Percentiles rank a stretch among this genome's conserved stretches.
Evolutionary conservation across 805 yeast genomes (phyloP).

Genomic region (Ogataea nakhonphanomensis): DNA sequence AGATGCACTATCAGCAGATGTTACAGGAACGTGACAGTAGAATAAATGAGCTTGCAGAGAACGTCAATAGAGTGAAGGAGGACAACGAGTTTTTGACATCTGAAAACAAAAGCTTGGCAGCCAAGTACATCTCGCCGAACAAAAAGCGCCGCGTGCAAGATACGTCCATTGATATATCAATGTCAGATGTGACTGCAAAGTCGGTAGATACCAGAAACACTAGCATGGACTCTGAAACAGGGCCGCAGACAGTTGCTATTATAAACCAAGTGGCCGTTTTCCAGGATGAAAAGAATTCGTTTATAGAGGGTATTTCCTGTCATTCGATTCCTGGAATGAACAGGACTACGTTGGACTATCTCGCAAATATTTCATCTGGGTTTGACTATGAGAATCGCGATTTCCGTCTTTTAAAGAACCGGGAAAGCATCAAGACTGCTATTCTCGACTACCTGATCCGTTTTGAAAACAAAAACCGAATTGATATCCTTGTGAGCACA

Average conservation of each 20-base stretch:
- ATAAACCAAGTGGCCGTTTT: slow-evolving; percentile 31
- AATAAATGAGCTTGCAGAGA: slow-evolving; percentile 28
- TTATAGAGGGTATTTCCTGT: slow-evolving; percentile 34
- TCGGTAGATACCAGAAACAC: slow-evolving; percentile 4
- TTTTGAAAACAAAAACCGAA: slow-evolving; percentile 40
- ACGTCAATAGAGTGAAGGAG: slow-evolving; percentile 44
- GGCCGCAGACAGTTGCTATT: slow-evolving; percentile 22
- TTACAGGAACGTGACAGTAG: slow-evolving; percentile 23
- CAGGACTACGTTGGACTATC: slow-evolving; percentile 32
- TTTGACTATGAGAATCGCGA: slow-evolving; percentile 26
- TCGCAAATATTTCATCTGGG: slow-evolving; percentile 34
- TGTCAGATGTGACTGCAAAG: neutral
- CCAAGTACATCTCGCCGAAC: slow-evolving; percentile 22
- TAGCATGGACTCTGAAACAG: slow-evolving; percentile 1
- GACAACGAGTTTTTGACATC: slow-evolving; percentile 54
- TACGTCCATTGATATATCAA: slow-evolving; percentile 9
- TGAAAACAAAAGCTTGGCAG: slow-evolving; percentile 39
- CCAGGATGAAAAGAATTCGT: slow-evolving; percentile 38
- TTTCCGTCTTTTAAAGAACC: slow-evolving; percentile 27
- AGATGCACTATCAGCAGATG: slow-evolving; percentile 23
- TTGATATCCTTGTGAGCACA: slow-evolving; percentile 48
- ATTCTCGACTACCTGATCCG: slow-evolving; percentile 42
- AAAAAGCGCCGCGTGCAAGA: slow-evolving; percentile 26
- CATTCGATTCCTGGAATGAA: slow-evolving; percentile 37
- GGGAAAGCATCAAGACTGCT: slow-evolving; percentile 29